Evolutionary conservation across 768 basidiomycete species (phyloP), one percentile per base, ranked within the genome.

Genomic region (Russula virescens): DNA sequence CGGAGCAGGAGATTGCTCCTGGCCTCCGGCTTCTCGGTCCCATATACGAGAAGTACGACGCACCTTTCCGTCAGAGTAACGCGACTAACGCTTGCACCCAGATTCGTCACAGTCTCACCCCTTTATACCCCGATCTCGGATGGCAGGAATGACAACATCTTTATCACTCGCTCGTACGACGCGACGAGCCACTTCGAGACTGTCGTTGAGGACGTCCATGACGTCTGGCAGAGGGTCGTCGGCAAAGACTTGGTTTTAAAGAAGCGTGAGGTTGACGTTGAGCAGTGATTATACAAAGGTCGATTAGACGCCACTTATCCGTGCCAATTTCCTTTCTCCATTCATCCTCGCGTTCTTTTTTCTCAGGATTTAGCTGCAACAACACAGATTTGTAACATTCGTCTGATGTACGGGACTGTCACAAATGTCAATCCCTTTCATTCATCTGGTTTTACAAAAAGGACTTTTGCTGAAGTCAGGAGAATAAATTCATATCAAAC

Each of bases 161-260:
- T 91, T 80, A 87, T 99, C 77, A 99, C 97, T 58, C 89, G 89
- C 59, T 97, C 94, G 18, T 99, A 98, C 76, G 97, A 99, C 73
- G 96, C 97, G 9, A 98, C 97, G 13, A 94, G 92, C 31, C 97
- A 99, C 78, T 98, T 99, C 73, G 97, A 99, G 81, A 97, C 93
- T 28, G 95, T 98, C 51, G 93, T 96, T 26, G 94, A 98, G 55
- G 96, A 99, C 63, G 97, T 99, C 42, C 88, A 89, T 64, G 91
- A 98, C 74, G 92, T 98, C 46, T 99, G 94, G 93, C 86, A 88
- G 79, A 82, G 95, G 58, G 85, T 96, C 57, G 79, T 81, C 3
- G 93, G 90, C 54, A 78, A 78, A 53, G 85, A 88, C 54, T 81
- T 96, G 56, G 89, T 87, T 58, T 82, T 96, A 69, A 94, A 91